A percentile compares a stretch with the other conserved stretches of the same genome.
Evolutionary conservation across 495 filamentous ascomycete species (phyloP).

Genomic region (Sphaerosporella brunnea): DNA sequence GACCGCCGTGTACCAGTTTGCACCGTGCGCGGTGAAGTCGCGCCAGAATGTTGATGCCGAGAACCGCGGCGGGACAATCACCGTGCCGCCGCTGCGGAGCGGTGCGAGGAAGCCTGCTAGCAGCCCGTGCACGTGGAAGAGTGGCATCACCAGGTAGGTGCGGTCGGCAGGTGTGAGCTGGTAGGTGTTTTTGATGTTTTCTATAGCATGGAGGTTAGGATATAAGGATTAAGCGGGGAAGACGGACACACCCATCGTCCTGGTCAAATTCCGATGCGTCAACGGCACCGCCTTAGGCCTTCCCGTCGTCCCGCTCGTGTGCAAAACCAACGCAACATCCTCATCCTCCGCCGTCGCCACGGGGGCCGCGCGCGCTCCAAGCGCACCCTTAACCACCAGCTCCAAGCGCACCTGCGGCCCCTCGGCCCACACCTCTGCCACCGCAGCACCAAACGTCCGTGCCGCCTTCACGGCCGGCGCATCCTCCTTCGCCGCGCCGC

Average conservation of each 20-base stretch:
- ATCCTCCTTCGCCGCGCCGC: slow-evolving; percentile 42
- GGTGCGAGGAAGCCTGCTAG: slow-evolving; percentile 63
- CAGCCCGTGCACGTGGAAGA: slow-evolving; percentile 78
- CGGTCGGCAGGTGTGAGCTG: slow-evolving; percentile 46
- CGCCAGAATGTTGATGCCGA: slow-evolving; percentile 71
- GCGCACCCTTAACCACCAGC: slow-evolving; percentile 52
- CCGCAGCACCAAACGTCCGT: slow-evolving; percentile 53
- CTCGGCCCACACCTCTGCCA: slow-evolving; percentile 69
- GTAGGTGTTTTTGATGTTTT: slow-evolving; percentile 60
- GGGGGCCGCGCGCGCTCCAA: slow-evolving; percentile 32
- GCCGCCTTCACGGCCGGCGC: slow-evolving; percentile 56
- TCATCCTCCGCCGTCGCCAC: slow-evolving; percentile 42
- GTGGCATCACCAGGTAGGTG: slow-evolving; percentile 76
- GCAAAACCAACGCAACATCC: slow-evolving; percentile 53
- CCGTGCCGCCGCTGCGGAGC: slow-evolving; percentile 50
- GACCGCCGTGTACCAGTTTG: slow-evolving; percentile 75
- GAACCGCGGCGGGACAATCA: slow-evolving; percentile 56
- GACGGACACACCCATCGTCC: slow-evolving; percentile 45
- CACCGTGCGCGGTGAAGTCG: slow-evolving; percentile 48
- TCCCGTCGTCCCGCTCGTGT: slow-evolving; percentile 66
- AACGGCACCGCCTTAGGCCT: slow-evolving; percentile 67
- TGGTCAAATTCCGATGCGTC: slow-evolving; percentile 58
- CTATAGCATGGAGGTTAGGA: too few relatives aligned
- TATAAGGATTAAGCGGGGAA: too few relatives aligned
- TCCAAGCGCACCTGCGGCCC: slow-evolving; percentile 49